Base-by-base conservation (phyloP, 495 filamentous ascomycete species). In the Aspergillus saccharolyticus region DNA sequence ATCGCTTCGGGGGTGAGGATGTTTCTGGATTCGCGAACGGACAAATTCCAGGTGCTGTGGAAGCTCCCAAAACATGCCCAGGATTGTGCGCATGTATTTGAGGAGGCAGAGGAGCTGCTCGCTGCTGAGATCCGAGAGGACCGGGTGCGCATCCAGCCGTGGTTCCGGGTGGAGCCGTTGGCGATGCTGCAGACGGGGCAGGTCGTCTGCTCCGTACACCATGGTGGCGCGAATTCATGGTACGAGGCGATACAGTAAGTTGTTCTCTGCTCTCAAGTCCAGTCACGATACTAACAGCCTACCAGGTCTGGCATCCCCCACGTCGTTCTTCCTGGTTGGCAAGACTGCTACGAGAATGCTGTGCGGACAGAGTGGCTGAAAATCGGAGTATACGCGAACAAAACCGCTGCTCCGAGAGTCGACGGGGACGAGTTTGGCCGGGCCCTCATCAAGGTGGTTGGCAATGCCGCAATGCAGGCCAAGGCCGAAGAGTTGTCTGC, bases 171-270 rank as follows among this genome's bases (percentile, higher is more conserved):
- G 1, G 72, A 78, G 18, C 75, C 76, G 4, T 63, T 73, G 21
- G 60, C 74, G 1, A 52, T 80, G 18, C 56, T 81, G 19, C 56
- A 74, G 49, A 72, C 62, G 1, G 74, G 74, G 0, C 56, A 72
- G 22, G 70, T 80, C 14, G 59, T 74, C 20, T 66, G 66, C 14
- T 73, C 69, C 43, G 74, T 80, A 7, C 75, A 79, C 53, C 78
- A 81, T 59, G 78, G 78, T 18, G 77, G 78, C 43, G 67, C 74
- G 0, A 78, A 78, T 21, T 76, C 70, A 6, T 81, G 69, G 22
- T 73, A 75, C 50, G 78, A 81, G 57, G 74, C 73, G 1, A 66
- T 78, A 46, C 70, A 68, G 76, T 80, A 70, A 54, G 67, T 67
- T 42, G 17, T 30, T 1, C 28, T 49, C 46, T 42, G 0, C 25